Evolutionary conservation across 768 basidiomycete genomes (phyloP), one percentile per base, ranked within the genome.

Genomic region (Neoboletus brunneissimus): DNA sequence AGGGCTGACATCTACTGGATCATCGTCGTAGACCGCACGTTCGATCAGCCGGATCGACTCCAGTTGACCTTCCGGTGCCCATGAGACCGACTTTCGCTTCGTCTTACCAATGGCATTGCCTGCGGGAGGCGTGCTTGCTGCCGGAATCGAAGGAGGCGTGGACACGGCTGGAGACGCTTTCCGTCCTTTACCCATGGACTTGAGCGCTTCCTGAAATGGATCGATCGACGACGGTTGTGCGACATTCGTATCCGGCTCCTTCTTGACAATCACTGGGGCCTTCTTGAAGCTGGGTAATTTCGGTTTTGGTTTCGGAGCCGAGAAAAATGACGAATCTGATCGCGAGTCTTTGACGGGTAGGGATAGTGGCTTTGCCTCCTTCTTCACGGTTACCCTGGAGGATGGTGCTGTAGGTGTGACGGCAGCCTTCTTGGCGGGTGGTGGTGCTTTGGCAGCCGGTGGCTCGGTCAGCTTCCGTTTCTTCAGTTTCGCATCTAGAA

Each of bases 231-330:
- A 88, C 2, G 90, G 88, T 71, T 89, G 86, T 34, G 91, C 85
- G 27, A 87, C 76, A 67, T 88, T 88, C 18, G 63, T 54, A 58
- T 81, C 81, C 8, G 74, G 72, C 53, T 84, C 85, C 63, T 76
- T 79, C 75, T 84, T 82, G 52, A 63, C 69, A 10, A 72, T 61
- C 7, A 73, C 72, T 0, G 83, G 80, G 12, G 85, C 87, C 72
- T 93, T 94, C 76, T 87, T 92, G 78, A 94, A 94, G 53, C 82
- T 90, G 12, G 91, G 91, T 22, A 94, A 76, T 72, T 88, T 90
- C 31, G 87, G 83, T 66, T 91, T 92, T 20, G 86, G 82, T 68
- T 92, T 93, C 6, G 90, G 88, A 40, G 88, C 87, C 52, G 91
- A 92, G 72, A 94, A 94, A 72, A 94, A 93, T 2, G 89, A 91